Evolutionary conservation across 2,329 filamentous ascomycete species (phyloP), one percentile per base, ranked within the genome.

Genomic region (Fusarium sp.): DNA sequence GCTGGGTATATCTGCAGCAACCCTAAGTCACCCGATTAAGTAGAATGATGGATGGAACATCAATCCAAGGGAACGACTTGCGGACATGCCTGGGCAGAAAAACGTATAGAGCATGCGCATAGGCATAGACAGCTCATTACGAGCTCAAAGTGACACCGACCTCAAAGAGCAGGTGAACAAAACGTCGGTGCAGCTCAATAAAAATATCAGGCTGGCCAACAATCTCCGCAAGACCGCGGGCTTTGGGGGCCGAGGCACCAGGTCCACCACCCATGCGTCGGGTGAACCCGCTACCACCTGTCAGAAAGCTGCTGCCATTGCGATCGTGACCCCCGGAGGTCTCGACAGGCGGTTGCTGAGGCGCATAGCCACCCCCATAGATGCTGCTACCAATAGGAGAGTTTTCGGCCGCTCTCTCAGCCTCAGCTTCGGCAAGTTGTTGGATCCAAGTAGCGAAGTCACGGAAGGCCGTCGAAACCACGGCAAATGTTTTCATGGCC

Each of bases 121-220:
- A 40, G 69, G 71, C 73, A 73, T 61, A 61, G 56, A 52, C 49
- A 52, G 70, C 71, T 75, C 70, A 71, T 78, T 67, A 88, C 12
- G 85, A 84, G 65, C 82, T 86, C 45, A 88, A 76, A 25, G 84
- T 83, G 15, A 88, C 84, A 18, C 86, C 85, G 29, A 89, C 81
- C 76, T 91, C 87, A 18, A 90, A 82, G 55, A 91, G 80, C 43
- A 92, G 81, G 74, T 85, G 84, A 27, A 91, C 90, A 74, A 92
- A 92, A 67, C 85, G 84, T 41, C 84, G 81, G 77, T 92, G 90
- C 65, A 92, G 79, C 80, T 91, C 86, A 59, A 91, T 87, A 71
- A 92, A 92, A 74, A 92, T 90, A 75, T 91, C 89, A 7, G 90
- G 88, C 71, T 88, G 81, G 22, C 90, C 90, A 29, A 91, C 87